Evolutionary conservation across 192 early-diverging fungal species (phyloP), one percentile per base, ranked within the genome.

Genomic region (Haplosporangium gracile): DNA sequence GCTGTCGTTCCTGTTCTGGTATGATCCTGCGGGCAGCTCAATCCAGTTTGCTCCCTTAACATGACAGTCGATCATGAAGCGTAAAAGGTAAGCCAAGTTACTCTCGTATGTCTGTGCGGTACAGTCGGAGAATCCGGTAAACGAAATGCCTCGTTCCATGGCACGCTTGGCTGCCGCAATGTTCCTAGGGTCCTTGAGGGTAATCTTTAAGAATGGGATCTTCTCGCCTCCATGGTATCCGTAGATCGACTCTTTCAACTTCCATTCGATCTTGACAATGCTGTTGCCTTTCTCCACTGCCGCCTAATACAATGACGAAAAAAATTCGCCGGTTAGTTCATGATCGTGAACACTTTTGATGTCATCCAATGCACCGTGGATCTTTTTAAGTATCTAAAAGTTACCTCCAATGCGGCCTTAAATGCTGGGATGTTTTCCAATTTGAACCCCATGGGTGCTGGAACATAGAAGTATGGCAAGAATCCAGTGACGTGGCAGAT

Each of bases 11-110:
- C 91, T 88, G 34, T 95, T 42, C 2, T 53, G 63, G 89, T 97
- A 99, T n/a, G 90, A 93, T 36, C 93, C 94, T 8, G 94, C 88
- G 2, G 95, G 95, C 10, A 98, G 89, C 80, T 98, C 96, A 10
- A 99, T 93, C 98, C 98, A 99, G 87, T 93, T 97, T 16, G 95
- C 95, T 22, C 98, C 98, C 16, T 89, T 91, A 51, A 96, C 93
- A 75, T 94, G 90, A 26, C 93, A 92, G 73, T 99, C 98, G 82
- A 99, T 97, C 98, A 99, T 99, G 84, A 98, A 99, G 36, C 98
- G 90, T 16, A 99, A 81, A 8, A 95, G 90, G 84, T 95, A 98
- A 26, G 92, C 93, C 24, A 99, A 88, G 82, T 98, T 99, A 88
- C 95, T 96, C 80, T 99, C 98, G 85, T 93, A 99, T 0, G 91